A percentile compares a stretch with the other conserved stretches of the same genome.
These are phyloP conservation scores for Basipetospora sp. DNA, from an alignment of 2,329 filamentous ascomycete genomes.

Conservation along the genomic window DNA sequence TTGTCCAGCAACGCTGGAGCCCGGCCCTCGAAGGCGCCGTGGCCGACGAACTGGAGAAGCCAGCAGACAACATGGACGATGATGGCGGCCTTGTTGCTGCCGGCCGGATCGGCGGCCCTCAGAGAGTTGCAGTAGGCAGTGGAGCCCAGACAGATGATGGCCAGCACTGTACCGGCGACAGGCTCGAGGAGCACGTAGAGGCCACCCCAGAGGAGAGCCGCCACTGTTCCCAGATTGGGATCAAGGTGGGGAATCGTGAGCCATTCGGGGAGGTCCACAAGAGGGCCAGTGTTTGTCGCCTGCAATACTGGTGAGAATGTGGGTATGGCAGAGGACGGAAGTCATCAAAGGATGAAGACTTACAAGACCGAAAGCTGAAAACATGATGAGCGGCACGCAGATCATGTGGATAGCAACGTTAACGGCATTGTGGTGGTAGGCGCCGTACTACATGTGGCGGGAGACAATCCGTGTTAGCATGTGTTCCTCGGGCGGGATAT, in stretches of 20 bases:
- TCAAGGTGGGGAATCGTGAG: conserved; percentile 53
- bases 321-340: neutral
- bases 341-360: neutral
- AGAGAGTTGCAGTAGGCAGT: conserved; percentile 66
- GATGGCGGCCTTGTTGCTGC: conserved; percentile 42
- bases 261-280: conserved; percentile 51
- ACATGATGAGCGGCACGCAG: conserved; percentile 62
- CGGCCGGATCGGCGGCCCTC: conserved; percentile 38
- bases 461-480: conserved; percentile 4
- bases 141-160: conserved; percentile 59
- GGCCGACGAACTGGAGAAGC: conserved; percentile 82
- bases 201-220: conserved; percentile 52
- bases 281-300: conserved; percentile 47
- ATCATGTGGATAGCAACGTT: conserved; percentile 68
- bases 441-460: conserved; percentile 52
- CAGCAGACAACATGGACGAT: conserved; percentile 60
- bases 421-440: conserved; percentile 65
- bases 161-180: conserved; percentile 67
- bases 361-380: conserved; percentile 27
- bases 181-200: conserved; percentile 89
- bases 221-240: conserved; percentile 51
- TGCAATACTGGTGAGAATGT: conserved; percentile 15
- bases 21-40: conserved; percentile 75
- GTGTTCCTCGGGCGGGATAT: too few species aligned
- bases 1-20: conserved; percentile 86